Conservation (phyloP, 169 alveolate genomes). For the Miamiensis avidus region DNA sequence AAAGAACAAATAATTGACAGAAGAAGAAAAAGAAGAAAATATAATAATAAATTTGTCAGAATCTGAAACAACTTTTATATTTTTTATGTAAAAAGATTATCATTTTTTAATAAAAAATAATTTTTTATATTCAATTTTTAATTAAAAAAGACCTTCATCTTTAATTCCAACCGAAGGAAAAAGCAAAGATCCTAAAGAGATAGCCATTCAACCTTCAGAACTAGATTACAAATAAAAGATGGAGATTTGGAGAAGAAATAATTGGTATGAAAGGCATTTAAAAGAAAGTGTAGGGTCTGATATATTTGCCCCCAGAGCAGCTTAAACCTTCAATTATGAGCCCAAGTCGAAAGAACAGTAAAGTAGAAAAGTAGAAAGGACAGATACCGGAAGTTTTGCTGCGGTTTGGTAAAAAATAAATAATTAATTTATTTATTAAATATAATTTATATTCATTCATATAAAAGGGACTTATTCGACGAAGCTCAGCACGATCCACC, state of each 20-base stretch:
- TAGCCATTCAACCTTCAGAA: neutral
- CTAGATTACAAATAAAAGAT: conserved; percentile 14
- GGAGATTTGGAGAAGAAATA: conserved; percentile 15
- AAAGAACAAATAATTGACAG: conserved; percentile 4
- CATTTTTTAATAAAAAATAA: neutral
- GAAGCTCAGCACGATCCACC: conserved; percentile 47
- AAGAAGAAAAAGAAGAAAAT: conserved; percentile 24
- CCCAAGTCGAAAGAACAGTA: conserved; percentile 23
- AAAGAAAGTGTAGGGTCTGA: conserved; percentile 41
- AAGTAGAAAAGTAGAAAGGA: conserved; percentile 31
- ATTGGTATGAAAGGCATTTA: conserved; percentile 28
- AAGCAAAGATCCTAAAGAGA: conserved; percentile 17
- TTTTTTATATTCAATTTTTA: no score
- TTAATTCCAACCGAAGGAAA: conserved; percentile 31
- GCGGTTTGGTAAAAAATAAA: conserved; percentile 36
- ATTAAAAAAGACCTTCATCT: conserved; percentile 26
- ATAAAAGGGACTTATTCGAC: conserved; percentile 44
- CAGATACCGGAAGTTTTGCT: conserved; percentile 43
- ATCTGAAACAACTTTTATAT: conserved; percentile 35
- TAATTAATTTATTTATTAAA: no score
- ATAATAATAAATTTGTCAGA: conserved; percentile 22
- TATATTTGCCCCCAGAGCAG: conserved; percentile 35
- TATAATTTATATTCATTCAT: no score
- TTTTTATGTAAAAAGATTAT: neutral
- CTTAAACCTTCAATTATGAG: conserved; percentile 44